Evolutionary conservation across 495 filamentous ascomycete species (phyloP), one percentile per base, ranked within the genome.

Genomic region (Lasiosphaeris hirsuta): DNA sequence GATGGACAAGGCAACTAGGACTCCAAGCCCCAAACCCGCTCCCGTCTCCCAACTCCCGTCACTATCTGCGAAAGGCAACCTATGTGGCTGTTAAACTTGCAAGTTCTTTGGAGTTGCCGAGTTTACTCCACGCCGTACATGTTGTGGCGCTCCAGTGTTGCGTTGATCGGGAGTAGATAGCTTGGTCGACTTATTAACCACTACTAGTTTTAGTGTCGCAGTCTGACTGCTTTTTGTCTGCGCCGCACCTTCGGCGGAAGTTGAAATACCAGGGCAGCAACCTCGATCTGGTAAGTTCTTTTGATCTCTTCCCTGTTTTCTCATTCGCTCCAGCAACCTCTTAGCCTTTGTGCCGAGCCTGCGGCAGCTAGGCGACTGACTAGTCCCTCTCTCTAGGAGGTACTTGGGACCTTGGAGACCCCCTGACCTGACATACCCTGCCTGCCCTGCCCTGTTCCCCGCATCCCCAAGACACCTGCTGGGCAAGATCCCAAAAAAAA

Each of bases 361-460:
- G 23, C 23, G 23, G 23, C 23, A 30, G 23, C 23, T 30, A 5
- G 23, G 23, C 23, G 23, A 30, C 23, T 30, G 23, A 30, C 23
- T n/a, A n/a, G n/a, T n/a, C n/a, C n/a, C n/a, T 30, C 23, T 5
- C 23, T 30, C 23, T 5, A 30, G 23, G 23, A 30, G 23, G 23
- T 30, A 5, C 23, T 30, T 30, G 23, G 23, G 23, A 30, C 23
- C 23, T 30, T 30, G 23, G 23, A 30, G 23, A 30, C 23, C 23
- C 23, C 23, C 23, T 54, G 13, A n/a, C 10, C 17, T 52, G 35
- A 10, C n/a, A n/a, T 30, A 30, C 23, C 23, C 23, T 30, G 23
- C 23, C 23, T n/a, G n/a, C n/a, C n/a, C n/a, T n/a, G n/a, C n/a
- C n/a, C n/a, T 30, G 15, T 51, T 40, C 49, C 49, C 49, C 49